Conservation (phyloP, 2,329 filamentous ascomycete genomes). For the Aspergillus arachidicola region DNA sequence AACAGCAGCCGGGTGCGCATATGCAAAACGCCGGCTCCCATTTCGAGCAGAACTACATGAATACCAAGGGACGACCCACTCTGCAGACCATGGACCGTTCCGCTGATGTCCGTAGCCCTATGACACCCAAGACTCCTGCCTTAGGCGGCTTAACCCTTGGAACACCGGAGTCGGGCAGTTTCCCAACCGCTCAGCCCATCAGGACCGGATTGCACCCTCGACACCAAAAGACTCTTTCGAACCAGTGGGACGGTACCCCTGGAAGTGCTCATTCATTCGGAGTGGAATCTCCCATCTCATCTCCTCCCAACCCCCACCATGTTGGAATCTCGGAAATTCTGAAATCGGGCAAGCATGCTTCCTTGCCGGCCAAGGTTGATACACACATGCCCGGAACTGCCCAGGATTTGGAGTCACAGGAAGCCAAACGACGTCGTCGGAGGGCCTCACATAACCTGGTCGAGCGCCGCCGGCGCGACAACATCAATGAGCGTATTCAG, state of each 20-base stretch:
- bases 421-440: constrained; percentile 88
- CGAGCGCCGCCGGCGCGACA: constrained; percentile 90
- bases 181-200: constrained; percentile 73
- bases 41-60: constrained; percentile 61
- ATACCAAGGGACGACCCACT: constrained; percentile 60
- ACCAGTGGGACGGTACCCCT: constrained; percentile 86
- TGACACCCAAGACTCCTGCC: constrained; percentile 83
- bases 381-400: constrained; percentile 45
- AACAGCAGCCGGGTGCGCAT: constrained; percentile 45
- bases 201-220: constrained; percentile 63
- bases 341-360: constrained; percentile 78
- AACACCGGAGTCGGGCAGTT: constrained; percentile 71
- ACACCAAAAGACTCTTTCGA: constrained; percentile 82
- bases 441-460: constrained; percentile 96
- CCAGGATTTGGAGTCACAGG: constrained; percentile 72
- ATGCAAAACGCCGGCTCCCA: constrained; percentile 44
- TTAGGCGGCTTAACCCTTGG: constrained; percentile 72
- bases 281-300: constrained; percentile 79
- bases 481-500: constrained; percentile 98
- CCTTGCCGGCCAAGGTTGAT: constrained; percentile 84
- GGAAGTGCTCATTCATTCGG: constrained; percentile 82
- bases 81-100: constrained; percentile 68
- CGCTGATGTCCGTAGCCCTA: constrained; percentile 74
- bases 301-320: constrained; percentile 63
- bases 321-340: constrained; percentile 87